Evolutionary conservation across 768 basidiomycete species (phyloP).

Genomic region (Serendipita sp.): DNA sequence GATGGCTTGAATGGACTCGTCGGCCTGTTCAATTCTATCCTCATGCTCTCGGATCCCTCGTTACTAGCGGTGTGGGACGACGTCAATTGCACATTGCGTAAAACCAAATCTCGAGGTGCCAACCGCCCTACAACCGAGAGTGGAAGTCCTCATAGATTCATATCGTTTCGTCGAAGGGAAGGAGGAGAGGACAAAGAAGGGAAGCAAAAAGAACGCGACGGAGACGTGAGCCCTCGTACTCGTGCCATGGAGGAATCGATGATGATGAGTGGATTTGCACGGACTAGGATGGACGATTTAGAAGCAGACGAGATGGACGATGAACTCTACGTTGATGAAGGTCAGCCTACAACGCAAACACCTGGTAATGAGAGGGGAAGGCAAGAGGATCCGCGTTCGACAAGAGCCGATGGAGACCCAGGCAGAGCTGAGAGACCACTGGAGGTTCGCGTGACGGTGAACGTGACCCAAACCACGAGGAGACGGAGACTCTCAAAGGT

Average conservation of each 20-base stretch:
- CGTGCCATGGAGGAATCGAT: background rate
- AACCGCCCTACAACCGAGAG: no score
- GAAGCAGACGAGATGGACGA: background rate
- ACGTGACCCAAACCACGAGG: background rate
- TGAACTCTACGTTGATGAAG: background rate
- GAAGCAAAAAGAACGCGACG: no score
- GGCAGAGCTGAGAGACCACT: background rate
- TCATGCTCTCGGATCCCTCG: constrained; percentile 1
- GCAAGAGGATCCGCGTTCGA: no score
- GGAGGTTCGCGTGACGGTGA: background rate
- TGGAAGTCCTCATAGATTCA: no score
- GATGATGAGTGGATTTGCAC: background rate
- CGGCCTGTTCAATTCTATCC: constrained; percentile 5
- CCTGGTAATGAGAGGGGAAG: no score
- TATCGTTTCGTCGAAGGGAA: no score
- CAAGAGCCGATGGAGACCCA: background rate
- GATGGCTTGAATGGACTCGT: constrained; percentile 1
- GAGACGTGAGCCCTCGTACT: no score
- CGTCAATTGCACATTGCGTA: no score
- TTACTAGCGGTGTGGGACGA: background rate
- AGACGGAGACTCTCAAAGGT: background rate
- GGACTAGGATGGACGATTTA: background rate
- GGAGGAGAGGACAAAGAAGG: no score
- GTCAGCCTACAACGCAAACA: no score
- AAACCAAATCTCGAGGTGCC: no score